Base-by-base conservation (phyloP, 805 yeast genomes). In the Jamesozyma piceae region DNA sequence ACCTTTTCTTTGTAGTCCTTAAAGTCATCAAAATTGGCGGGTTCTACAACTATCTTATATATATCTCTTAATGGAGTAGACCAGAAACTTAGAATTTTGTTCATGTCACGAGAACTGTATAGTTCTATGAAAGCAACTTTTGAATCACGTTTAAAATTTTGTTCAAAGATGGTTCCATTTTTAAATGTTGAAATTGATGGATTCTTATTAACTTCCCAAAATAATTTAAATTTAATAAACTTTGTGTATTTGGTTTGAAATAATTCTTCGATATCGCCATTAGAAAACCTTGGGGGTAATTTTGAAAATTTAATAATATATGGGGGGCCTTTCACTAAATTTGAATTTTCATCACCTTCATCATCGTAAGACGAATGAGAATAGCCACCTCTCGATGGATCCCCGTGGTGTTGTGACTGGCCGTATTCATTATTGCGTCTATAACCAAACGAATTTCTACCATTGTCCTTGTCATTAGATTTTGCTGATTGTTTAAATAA, bases 141-240 rank as follows among this genome's bases (percentile, higher is more conserved):
- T 4, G 51, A 40, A 38, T 63, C 72, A 78, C 85, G 78, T 55
- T 77, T 80, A 42, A 78, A 57, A 26, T 74, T 82, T 49, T 75
- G 78, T 36, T 69, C 69, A 52, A 80, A 64, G 32, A 78, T 80
- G 9, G 66, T 64, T n/a, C 66, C 62, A 6, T 72, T 60, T n/a
- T 59, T 55, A 46, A 81, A 57, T 47, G 80, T 82, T 1, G 78
- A 78, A 58, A 82, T 78, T 2, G 85, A 78, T 22, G 82, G 77
- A 53, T 78, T 80, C 49, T 67, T 73, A 40, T 67, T 64, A n/a
- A 77, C 66, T 49, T 77, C 80, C 67, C 76, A 73, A 51, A 80
- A 72, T 18, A 83, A 65, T 53, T 81, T 80, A 56, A 76, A 73
- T 57, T 80, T 79, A 41, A 68, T 69, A 49, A 66, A 74, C 29